A percentile compares a stretch with the other conserved stretches of the same genome.
phyloP scores from a whole-genome alignment of 352 stramenopile genomes.

The Thalassiosira oceanica region DNA sequence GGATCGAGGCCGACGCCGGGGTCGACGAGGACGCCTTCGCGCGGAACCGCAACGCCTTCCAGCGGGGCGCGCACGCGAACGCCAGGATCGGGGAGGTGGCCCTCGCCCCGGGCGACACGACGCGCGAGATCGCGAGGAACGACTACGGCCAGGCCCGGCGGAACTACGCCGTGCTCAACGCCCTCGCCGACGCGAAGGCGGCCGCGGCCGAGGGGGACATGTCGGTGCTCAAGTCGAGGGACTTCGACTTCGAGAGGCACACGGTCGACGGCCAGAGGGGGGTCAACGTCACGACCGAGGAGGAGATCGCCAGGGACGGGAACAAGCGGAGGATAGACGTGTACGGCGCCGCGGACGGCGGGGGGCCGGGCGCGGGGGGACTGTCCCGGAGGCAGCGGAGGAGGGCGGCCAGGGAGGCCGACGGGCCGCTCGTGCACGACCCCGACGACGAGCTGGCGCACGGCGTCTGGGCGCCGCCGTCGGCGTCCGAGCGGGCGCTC shows the following conservation, averaged over 20 bases:
- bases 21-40: slow-evolving; percentile 60
- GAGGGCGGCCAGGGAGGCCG: slow-evolving; percentile 1
- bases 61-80: slow-evolving; percentile 39
- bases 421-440: slow-evolving; percentile 57
- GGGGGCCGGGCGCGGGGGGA: background rate
- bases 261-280: background rate
- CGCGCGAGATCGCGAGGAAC: slow-evolving; percentile 29
- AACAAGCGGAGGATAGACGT: slow-evolving; percentile 9
- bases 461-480: slow-evolving; percentile 74
- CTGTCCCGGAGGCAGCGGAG: slow-evolving; percentile 17
- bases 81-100: slow-evolving; percentile 18
- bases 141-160: slow-evolving; percentile 35
- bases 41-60: slow-evolving; percentile 66
- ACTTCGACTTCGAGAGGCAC: no score
- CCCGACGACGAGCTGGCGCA: slow-evolving; percentile 70
- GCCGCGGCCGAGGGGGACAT: no score
- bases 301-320: background rate
- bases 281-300: background rate
- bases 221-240: no score
- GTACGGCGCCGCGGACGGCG: background rate
- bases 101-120: slow-evolving; percentile 37
- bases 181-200: background rate
- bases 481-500: slow-evolving; percentile 51
- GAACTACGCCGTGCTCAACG: slow-evolving; percentile 17
- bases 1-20: slow-evolving; percentile 47